Evolutionary conservation across 495 filamentous ascomycete genomes (phyloP).

Genomic region (Immersiella caudata): DNA sequence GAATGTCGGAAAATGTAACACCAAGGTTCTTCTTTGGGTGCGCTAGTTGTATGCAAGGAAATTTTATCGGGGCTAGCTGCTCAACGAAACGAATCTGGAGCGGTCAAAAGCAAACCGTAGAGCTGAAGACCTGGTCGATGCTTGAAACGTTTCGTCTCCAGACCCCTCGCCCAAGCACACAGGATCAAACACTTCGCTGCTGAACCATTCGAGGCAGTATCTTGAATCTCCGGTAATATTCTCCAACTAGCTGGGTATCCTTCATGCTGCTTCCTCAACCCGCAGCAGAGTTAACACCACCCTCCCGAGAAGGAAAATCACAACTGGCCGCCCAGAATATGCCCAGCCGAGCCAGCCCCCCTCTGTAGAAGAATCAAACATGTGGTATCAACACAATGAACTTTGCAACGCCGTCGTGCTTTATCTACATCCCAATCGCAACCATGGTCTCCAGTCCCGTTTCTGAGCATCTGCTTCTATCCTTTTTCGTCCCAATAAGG

Average conservation of each 20-base stretch:
- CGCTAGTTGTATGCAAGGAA: background rate
- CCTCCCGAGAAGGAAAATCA: background rate
- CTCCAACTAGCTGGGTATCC: background rate
- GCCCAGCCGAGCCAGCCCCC: background rate
- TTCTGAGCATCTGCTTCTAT: background rate
- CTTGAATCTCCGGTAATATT: background rate
- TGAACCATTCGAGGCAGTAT: background rate
- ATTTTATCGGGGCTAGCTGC: background rate
- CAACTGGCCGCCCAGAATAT: background rate
- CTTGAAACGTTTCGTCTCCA: background rate
- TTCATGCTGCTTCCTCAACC: slow-evolving; percentile 2
- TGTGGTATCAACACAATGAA: slow-evolving; percentile 16
- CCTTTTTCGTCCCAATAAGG: slow-evolving; percentile 6
- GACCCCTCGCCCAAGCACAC: background rate
- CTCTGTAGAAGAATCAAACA: slow-evolving; percentile 13
- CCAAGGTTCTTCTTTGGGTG: background rate
- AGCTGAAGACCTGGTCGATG: background rate
- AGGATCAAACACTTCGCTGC: background rate
- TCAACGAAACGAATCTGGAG: background rate
- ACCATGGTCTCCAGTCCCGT: background rate
- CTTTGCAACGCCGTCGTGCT: slow-evolving; percentile 9
- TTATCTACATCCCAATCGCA: slow-evolving; percentile 13
- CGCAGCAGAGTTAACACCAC: background rate
- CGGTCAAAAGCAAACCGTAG: background rate
- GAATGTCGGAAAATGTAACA: background rate